A percentile compares a stretch with the other conserved stretches of the same genome.
Conservation (phyloP, 805 yeast species). For the Candida argentea region DNA sequence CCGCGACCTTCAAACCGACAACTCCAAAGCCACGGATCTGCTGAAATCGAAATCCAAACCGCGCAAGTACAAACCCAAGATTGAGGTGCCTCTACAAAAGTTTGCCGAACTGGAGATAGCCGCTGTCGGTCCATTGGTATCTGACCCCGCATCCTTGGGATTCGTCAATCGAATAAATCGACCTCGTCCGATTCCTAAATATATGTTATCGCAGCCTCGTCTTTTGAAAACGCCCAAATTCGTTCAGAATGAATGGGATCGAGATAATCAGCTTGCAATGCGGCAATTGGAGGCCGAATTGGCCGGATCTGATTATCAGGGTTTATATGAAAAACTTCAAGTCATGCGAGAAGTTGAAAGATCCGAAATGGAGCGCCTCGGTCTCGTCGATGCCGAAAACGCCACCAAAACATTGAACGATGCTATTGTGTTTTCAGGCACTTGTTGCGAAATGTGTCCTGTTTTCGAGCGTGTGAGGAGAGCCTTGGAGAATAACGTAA, state of each 20-base stretch:
- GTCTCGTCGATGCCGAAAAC: slow-evolving; percentile 82
- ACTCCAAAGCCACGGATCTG: too few species aligned
- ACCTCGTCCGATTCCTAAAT: slow-evolving; percentile 25
- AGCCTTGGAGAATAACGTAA: slow-evolving; percentile 78
- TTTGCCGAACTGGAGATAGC: slow-evolving; percentile 12
- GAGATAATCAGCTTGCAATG: slow-evolving; percentile 58
- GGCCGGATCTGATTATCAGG: slow-evolving; percentile 49
- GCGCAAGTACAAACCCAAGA: too few species aligned
- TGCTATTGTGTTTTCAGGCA: slow-evolving; percentile 80
- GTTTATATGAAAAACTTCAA: slow-evolving; percentile 67
- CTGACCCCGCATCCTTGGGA: slow-evolving; percentile 21
- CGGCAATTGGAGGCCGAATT: slow-evolving; percentile 35
- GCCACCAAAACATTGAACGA: slow-evolving; percentile 73
- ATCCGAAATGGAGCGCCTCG: slow-evolving; percentile 63
- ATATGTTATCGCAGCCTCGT: slow-evolving; percentile 25
- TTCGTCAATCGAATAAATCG: slow-evolving; percentile 9
- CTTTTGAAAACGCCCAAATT: slow-evolving; percentile 23
- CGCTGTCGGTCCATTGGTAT: slow-evolving; percentile 20
- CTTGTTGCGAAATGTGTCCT: slow-evolving; percentile 94
- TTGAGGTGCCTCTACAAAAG: slow-evolving; percentile 10
- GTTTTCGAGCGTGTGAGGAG: slow-evolving; percentile 83
- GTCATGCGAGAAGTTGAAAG: slow-evolving; percentile 69
- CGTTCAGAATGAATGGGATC: slow-evolving; percentile 55
- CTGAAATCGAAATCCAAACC: too few species aligned
- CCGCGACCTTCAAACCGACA: too few species aligned